Evolutionary conservation across 2,329 filamentous ascomycete genomes (phyloP).

Genomic region (Thielaviopsis euricoi): DNA sequence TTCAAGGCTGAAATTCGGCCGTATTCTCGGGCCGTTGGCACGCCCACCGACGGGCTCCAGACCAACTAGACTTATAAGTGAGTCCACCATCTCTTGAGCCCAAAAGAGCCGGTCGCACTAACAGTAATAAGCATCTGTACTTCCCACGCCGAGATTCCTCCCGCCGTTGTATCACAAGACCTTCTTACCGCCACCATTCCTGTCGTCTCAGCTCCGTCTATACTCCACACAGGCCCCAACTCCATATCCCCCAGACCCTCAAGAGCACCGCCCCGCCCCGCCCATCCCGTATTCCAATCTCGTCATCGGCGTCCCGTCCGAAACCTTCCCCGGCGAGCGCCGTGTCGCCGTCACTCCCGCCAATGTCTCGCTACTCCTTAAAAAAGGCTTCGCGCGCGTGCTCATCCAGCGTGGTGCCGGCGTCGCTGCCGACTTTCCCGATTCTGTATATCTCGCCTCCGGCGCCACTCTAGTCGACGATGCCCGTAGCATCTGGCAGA

Average conservation of each 20-base stretch:
- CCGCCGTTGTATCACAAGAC: neutral
- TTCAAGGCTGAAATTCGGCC: neutral
- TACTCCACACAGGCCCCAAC: neutral
- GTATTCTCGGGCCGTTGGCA: neutral
- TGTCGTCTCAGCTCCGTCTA: neutral
- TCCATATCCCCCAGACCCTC: constrained; percentile 18
- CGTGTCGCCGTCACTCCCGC: constrained; percentile 73
- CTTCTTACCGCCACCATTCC: neutral
- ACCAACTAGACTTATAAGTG: neutral
- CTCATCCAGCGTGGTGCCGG: constrained; percentile 73
- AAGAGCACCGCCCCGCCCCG: constrained; percentile 20
- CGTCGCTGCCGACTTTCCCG: constrained; percentile 56
- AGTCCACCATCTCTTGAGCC: neutral
- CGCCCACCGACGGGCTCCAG: neutral
- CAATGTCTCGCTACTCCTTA: constrained; percentile 66
- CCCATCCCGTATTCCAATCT: constrained; percentile 52
- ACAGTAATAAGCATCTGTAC: neutral
- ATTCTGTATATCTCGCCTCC: constrained; percentile 59
- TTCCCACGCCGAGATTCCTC: neutral
- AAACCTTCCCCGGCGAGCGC: constrained; percentile 63
- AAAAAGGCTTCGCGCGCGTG: constrained; percentile 67
- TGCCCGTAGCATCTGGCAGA: constrained; percentile 50
- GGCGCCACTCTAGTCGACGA: constrained; percentile 62
- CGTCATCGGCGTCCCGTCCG: constrained; percentile 62
- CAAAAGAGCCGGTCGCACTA: neutral